These are phyloP conservation scores for Ettlia oleoabundans DNA, from an alignment of 139 green algal genomes.

Conservation along the genomic window DNA sequence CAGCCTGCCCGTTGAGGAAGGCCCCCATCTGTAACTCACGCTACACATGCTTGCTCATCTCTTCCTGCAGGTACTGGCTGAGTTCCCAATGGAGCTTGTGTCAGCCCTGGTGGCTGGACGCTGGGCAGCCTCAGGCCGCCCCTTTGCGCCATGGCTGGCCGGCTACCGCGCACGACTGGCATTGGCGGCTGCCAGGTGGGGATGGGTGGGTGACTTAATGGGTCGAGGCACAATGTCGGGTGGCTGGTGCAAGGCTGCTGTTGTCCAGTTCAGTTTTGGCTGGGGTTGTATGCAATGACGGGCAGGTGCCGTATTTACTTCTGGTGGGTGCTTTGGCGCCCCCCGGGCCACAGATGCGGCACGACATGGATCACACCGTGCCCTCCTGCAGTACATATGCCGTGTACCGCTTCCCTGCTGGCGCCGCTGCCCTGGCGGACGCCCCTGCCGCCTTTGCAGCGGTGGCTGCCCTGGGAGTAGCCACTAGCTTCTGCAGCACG, in stretches of 20 bases:
- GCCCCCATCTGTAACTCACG: background rate
- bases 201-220: no score
- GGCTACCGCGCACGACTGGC: constrained; percentile 70
- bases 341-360: background rate
- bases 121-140: constrained; percentile 54
- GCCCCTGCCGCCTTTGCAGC: constrained; percentile 55
- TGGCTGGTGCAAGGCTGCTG: no score
- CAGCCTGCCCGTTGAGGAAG: no score
- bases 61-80: constrained; percentile 15
- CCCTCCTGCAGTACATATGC: constrained; percentile 41
- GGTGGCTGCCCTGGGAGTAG: constrained; percentile 65
- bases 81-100: constrained; percentile 27
- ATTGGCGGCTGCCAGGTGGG: constrained; percentile 45
- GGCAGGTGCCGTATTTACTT: background rate
- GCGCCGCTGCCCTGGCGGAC: constrained; percentile 51
- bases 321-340: background rate
- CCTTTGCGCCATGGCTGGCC: constrained; percentile 76
- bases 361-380: background rate
- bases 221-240: no score
- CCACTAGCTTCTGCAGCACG: constrained; percentile 78
- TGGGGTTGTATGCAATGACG: background rate
- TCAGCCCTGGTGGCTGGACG: constrained; percentile 82
- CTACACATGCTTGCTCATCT: background rate
- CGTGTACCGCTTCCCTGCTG: constrained; percentile 44
- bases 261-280: no score